A percentile compares a stretch with the other conserved stretches of the same genome.
These are phyloP conservation scores for Sicyos baderoa DNA, from an alignment of 306 rosid species.

Conservation along the genomic window DNA sequence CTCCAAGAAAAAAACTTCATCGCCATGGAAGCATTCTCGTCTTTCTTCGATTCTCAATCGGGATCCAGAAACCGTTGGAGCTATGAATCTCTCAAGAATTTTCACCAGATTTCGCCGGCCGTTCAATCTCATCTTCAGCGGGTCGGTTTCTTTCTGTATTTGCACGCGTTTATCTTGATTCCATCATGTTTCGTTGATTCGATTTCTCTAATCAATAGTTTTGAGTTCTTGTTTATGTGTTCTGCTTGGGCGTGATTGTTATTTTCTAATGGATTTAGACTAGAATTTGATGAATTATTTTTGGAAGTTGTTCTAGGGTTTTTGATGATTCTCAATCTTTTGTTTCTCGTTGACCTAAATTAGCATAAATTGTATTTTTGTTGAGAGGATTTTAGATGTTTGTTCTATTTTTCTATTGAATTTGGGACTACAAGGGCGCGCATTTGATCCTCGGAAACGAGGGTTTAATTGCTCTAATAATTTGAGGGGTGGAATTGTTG, in stretches of 20 bases:
- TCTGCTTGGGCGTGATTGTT: not conserved
- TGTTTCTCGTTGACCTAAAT: not conserved
- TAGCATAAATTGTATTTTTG: not conserved
- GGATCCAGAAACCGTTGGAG: slow-evolving; percentile 48
- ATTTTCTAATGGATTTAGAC: not conserved
- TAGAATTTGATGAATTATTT: not conserved
- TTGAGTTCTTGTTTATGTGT: not conserved
- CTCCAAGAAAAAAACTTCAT: not conserved
- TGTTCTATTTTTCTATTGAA: too few relatives aligned
- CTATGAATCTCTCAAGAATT: slow-evolving; percentile 63
- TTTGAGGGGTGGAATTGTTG: not conserved
- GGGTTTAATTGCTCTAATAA: too few relatives aligned
- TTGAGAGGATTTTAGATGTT: not conserved
- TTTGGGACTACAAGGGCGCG: too few relatives aligned
- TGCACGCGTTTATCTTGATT: not conserved
- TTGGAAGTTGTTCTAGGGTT: not conserved
- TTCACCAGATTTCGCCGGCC: slow-evolving; percentile 59
- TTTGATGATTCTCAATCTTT: not conserved
- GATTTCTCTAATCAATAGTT: not conserved
- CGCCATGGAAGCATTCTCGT: slow-evolving; percentile 49
- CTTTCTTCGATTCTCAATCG: slow-evolving; percentile 57
- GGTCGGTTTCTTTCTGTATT: slow-evolving; percentile 36
- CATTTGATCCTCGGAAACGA: too few relatives aligned
- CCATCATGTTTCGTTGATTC: not conserved
- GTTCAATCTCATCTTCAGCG: slow-evolving; percentile 66